These are phyloP conservation scores for Aegilops tauschii DNA, from an alignment of 176 grass and related monocot species.

Conservation along the genomic window DNA sequence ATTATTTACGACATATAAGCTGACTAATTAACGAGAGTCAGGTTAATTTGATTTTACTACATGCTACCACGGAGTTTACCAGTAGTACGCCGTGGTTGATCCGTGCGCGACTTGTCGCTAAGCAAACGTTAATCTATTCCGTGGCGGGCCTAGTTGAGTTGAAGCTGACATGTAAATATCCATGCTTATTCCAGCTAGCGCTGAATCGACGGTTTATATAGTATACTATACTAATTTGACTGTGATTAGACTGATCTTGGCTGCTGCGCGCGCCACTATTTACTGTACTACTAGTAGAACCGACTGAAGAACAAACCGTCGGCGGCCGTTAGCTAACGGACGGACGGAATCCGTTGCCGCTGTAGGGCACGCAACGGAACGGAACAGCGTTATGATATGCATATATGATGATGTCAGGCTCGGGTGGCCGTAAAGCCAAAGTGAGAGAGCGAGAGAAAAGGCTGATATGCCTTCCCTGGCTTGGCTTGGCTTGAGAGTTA, in stretches of 20 bases:
- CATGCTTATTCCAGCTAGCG: neutral
- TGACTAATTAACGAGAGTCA: too few species aligned
- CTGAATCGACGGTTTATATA: neutral
- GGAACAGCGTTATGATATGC: too few species aligned
- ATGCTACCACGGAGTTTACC: too few species aligned
- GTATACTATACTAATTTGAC: neutral
- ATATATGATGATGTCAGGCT: neutral
- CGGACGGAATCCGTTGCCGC: too few species aligned
- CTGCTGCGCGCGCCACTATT: neutral
- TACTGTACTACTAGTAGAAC: too few species aligned
- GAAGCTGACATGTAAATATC: neutral
- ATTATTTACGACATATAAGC: too few species aligned
- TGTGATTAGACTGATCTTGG: neutral
- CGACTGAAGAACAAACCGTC: too few species aligned
- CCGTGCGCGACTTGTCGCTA: too few species aligned
- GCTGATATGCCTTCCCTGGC: neutral
- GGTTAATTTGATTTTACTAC: too few species aligned
- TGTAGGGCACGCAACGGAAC: too few species aligned
- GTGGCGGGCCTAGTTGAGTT: neutral
- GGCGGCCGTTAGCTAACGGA: too few species aligned
- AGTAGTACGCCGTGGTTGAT: too few species aligned
- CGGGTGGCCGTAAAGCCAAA: conserved; percentile 24
- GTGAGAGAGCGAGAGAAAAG: neutral
- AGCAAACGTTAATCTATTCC: neutral
- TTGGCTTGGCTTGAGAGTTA: conserved; percentile 24